Evolutionary conservation across 495 filamentous ascomycete species (phyloP), one percentile per base, ranked within the genome.

Genomic region (Oidiodendron maius): DNA sequence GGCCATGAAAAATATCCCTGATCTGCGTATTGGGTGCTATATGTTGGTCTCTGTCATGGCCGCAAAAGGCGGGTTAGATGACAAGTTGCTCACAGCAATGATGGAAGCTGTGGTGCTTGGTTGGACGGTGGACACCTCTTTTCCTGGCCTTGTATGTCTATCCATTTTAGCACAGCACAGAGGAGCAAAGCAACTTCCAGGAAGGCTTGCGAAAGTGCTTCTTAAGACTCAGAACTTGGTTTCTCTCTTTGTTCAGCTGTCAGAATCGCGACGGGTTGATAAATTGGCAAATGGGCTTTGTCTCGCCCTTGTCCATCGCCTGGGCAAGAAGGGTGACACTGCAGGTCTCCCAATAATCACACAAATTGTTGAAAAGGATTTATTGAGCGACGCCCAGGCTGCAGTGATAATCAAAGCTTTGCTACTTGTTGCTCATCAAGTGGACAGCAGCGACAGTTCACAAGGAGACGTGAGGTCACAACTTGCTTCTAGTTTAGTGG

Each of bases 21-120:
- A 91, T 45, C 69, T 96, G 34, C 80, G 87, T 40, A 75, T 91
- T 52, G 89, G 83, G 17, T 89, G 82, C 57, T 96, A 95, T 60
- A 95, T 95, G 88, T 78, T 96, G 21, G 73, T 88, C 20, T 82
- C 87, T 0, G 77, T 96, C 44, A 70, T 97, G 44, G 89, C 83
- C 8, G 82, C 87, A 17, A 97, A 95, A 62, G 79, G 82, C 8
- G 70, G 72, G 18, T 72, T 96, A 13, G 76, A 83, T 21, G 88
- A 96, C 53, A 77, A 76, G 40, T 76, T 89, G 3, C 64, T 96
- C 21, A 71, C 81, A 46, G 80, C 80, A 3, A 69, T 97, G 53
- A 96, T 97, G 91, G 84, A 91, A 54, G 85, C 87, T 38, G 74
- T 96, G 17, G 83, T 83, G 10, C 67, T 66, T 18, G 84, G 84